Evolutionary conservation across 257 asterid species (phyloP).

Genomic region (Striga asiatica): DNA sequence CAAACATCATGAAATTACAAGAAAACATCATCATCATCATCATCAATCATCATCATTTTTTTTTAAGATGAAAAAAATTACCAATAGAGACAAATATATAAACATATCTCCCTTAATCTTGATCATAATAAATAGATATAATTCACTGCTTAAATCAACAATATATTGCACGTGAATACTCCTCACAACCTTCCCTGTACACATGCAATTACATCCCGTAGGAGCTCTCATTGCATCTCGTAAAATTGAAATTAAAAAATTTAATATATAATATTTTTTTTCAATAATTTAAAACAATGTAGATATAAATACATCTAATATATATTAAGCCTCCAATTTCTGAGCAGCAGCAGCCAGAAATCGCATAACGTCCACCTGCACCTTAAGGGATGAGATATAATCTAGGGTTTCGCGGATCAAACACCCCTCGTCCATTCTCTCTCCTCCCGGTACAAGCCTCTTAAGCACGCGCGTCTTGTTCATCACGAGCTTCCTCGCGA

Average conservation of each 20-base stretch:
- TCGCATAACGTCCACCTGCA: slow-evolving; percentile 69
- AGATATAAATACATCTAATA: not conserved
- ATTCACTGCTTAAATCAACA: no score
- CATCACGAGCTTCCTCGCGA: slow-evolving; percentile 37
- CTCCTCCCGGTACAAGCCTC: slow-evolving; percentile 74
- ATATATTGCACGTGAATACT: not conserved
- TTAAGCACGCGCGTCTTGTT: slow-evolving; percentile 45
- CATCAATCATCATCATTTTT: no score
- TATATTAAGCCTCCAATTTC: slow-evolving; percentile 15
- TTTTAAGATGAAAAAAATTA: no score
- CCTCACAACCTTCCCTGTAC: slow-evolving; percentile 9
- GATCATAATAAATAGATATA: no score
- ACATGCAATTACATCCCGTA: not conserved
- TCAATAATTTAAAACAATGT: not conserved
- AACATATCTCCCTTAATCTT: no score
- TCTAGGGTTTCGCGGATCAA: slow-evolving; percentile 76
- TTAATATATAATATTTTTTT: not conserved
- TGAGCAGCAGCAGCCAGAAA: slow-evolving; percentile 34
- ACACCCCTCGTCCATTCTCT: slow-evolving; percentile 35
- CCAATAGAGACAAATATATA: no score
- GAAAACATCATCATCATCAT: no score
- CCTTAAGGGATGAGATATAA: slow-evolving; percentile 45
- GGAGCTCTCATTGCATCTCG: not conserved
- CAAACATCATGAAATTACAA: no score
- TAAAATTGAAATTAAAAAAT: not conserved